Base-by-base conservation (phyloP, 176 grass and related monocot species). In the Oryza meridionalis region DNA sequence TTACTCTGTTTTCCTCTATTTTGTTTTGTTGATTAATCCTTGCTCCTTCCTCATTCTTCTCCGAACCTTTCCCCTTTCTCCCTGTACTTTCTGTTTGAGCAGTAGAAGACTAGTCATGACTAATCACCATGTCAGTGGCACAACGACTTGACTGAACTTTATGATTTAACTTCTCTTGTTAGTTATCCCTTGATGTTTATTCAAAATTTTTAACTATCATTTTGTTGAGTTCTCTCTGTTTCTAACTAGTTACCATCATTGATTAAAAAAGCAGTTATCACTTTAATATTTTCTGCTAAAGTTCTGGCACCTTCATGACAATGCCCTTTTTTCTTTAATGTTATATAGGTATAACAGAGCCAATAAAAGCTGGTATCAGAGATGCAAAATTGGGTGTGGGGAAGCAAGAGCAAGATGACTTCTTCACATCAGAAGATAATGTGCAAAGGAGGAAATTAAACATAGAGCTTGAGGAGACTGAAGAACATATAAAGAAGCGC, bases 351-450 rank as follows among this genome's bases (percentile, higher is more conserved):
- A 96, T 95, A 85, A 53, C 85, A 22, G 93, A 95, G 77, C 96
- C 96, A 61, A 96, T 98, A 94, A 95, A 91, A 90, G 85, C 96
- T 80, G 88, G 75, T 73, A 87, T 96, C 8, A 96, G 96, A 81
- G 96, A 99, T 72, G 88, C 93, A 80, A 98, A 96, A 77, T 68
- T 98, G 26, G 96, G 96, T 29, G 96, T 98, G 65, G 96, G 96
- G 19, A 98, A 98, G 79, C 96, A 94, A 92, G 93, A 98, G 77
- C 76, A 98, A 81, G 96, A 98, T 81, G 96, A 98, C 73, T 96
- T 95, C 77, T 98, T 98, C 85, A 98, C 96, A 69, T 80, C 91
- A 17, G 96, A 95, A 85, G 88, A 78, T 43, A 98, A 98, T 61
- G 88, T 93, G 11, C 92, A 98, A 69, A 88, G 96, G 71, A 98